Evolutionary conservation across 2,329 filamentous ascomycete genomes (phyloP).

Genomic region (Clonostachys byssicola): DNA sequence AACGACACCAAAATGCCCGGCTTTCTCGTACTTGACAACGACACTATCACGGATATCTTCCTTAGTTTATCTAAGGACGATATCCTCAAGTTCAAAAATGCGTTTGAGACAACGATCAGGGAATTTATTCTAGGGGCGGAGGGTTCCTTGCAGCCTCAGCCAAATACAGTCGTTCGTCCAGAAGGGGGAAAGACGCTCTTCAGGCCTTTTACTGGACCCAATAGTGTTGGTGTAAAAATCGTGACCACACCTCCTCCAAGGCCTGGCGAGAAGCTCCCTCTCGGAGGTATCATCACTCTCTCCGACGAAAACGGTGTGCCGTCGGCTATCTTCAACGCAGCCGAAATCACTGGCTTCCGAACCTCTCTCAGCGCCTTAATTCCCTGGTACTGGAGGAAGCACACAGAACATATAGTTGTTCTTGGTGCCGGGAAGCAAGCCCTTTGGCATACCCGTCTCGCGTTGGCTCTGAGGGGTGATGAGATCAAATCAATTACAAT

Average conservation of each 20-base stretch:
- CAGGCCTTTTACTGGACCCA: conserved; percentile 11
- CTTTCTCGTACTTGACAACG: too few species aligned
- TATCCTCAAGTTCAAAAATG: too few species aligned
- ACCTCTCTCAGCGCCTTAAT: conserved; percentile 62
- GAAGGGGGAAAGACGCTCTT: conserved; percentile 14
- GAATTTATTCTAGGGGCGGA: too few species aligned
- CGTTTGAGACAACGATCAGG: too few species aligned
- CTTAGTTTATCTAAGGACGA: too few species aligned
- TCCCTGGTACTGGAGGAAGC: conserved; percentile 39
- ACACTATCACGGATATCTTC: too few species aligned
- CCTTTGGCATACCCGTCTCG: conserved; percentile 66
- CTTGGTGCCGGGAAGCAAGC: conserved; percentile 14
- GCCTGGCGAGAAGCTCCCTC: not conserved
- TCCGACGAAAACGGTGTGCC: conserved; percentile 53
- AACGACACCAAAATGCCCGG: too few species aligned
- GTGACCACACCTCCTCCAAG: conserved; percentile 7
- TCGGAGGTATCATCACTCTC: conserved; percentile 46
- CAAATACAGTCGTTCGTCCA: conserved; percentile 11
- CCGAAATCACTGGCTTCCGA: conserved; percentile 65
- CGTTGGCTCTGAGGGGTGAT: conserved; percentile 41
- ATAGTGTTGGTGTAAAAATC: conserved; percentile 14
- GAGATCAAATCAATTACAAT: conserved; percentile 18
- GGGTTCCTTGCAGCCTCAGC: conserved; percentile 5
- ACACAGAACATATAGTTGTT: conserved; percentile 13
- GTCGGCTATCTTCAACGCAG: conserved; percentile 60